Evolutionary conservation across 768 basidiomycete genomes (phyloP), one percentile per base, ranked within the genome.

Genomic region (Mycena haematopus): DNA sequence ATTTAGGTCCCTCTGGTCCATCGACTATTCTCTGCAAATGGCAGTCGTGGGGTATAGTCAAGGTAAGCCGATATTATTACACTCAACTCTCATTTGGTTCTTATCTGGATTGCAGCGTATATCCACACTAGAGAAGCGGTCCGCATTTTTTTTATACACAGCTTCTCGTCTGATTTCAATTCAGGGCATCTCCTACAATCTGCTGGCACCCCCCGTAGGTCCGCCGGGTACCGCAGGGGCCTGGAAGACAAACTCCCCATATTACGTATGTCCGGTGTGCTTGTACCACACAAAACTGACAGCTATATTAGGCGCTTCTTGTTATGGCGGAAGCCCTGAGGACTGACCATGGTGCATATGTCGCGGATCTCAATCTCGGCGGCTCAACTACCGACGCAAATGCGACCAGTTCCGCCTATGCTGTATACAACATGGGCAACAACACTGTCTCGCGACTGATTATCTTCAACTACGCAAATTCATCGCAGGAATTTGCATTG

Each of bases 11-110:
- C 69, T 86, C 17, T 86, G 84, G 84, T 79, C 80, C 1, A 66
- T 79, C 9, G 83, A 86, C 66, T 85, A 85, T 69, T 77, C 82
- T 3, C 74, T 86, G 40, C 84, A 84, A 66, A 71, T 84, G 72
- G 84, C 83, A 17, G 71, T 75, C 11, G 74, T 79, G 19, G 83
- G 83, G 14, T 86, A 82, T 71, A 74, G 73, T 17, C 62, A 63
- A 63, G 66, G 66, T 67, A 8, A 36, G 55, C 33, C 14, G 13
- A 11, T 45, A 4, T 17, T 2, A 22, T 17, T 2, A 22, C 8
- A 15, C 17, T 45, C 13, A 29, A 21, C 15, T 17, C 1, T 24
- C 29, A 13, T 13, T 3, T 8, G 2, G 5, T 49, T 13, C 52
- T 58, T 10, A 54, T 9, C 31, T 7, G 14, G 22, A 3, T 19